Evolutionary conservation across 495 filamentous ascomycete species (phyloP).

Genomic region (Tetracladium marchalianum): DNA sequence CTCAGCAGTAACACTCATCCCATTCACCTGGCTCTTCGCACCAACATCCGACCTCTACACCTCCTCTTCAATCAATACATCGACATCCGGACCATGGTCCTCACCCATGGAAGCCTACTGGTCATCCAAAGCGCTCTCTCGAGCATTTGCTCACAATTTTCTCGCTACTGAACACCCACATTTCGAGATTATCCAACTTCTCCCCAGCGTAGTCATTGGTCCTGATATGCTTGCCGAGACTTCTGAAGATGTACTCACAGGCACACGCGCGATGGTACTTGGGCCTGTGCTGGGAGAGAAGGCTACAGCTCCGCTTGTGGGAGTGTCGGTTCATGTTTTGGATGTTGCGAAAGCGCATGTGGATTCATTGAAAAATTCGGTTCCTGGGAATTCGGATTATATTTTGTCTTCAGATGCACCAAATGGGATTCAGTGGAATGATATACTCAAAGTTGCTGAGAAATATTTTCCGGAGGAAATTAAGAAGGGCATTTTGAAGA

Average conservation of each 20-base stretch:
- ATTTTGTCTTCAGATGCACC: conserved; percentile 14
- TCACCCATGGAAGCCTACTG: conserved; percentile 8
- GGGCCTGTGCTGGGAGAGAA: conserved; percentile 24
- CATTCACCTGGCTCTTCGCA: conserved; percentile 10
- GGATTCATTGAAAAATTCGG: conserved; percentile 22
- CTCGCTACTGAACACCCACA: conserved; percentile 25
- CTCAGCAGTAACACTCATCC: conserved; percentile 23
- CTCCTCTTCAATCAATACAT: conserved; percentile 5
- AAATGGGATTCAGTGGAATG: conserved; percentile 29
- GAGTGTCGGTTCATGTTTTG: conserved; percentile 27
- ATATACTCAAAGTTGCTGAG: conserved; percentile 25
- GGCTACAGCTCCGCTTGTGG: conserved; percentile 13
- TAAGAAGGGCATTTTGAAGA: conserved; percentile 23
- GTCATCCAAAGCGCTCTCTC: conserved; percentile 20
- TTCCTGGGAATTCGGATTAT: conserved; percentile 28
- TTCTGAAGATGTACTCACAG: conserved; percentile 21
- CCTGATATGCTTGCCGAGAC: conserved; percentile 27
- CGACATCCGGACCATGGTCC: neutral
- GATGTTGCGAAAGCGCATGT: conserved; percentile 35
- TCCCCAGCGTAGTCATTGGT: conserved; percentile 33
- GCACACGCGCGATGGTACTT: conserved; percentile 26
- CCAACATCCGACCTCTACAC: conserved; percentile 2
- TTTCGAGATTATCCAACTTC: conserved; percentile 35
- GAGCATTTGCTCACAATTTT: conserved; percentile 31
- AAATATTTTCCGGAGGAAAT: conserved; percentile 29